Evolutionary conservation across 1,284 basidiomycete genomes (phyloP), one percentile per base, ranked within the genome.

Genomic region (Xerocomus nothofagi): DNA sequence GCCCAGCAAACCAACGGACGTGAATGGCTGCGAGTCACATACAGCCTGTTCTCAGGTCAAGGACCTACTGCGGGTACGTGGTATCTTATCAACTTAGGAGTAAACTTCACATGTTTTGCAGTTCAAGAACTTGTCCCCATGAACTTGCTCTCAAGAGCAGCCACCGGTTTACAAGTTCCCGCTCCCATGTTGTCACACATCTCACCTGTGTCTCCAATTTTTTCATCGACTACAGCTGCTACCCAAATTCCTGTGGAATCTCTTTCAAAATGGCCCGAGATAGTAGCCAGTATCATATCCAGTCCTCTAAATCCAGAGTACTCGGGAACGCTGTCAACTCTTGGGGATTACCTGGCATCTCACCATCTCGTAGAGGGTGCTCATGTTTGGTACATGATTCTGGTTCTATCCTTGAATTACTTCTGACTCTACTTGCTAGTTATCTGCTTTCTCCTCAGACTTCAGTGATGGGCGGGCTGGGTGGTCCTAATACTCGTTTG

Each of bases 391-490:
- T 96, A 64, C 60, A 58, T 54, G 49, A 33, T 42, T 44, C 21
- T 44, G 9, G 44, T 41, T 44, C 17, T 26, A 6, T 45, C 43
- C n/a, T 38, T 3, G 11, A 49, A 51, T 24, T 31, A 31, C 18
- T 23, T 36, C 57, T 44, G 37, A 65, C 6, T 21, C 44, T 15
- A 33, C 43, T 48, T 54, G 24, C 18, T 26, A 97, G 93, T 65
- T 97, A 94, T 67, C 72, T 98, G 12, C 79, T 99, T 27, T 91
- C 95, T 6, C 91, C 90, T 15, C 82, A 88, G 56, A 89, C 91
- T 0, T 87, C 92, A 3, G 78, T 84, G 31, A 69, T 92, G 12
- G 87, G 87, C 31, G 88, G 87, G 17, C 59, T 84, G 34, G 83
- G 84, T 14, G 76, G 78, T 48, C 78, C 81, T 6, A 71, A 81